A percentile compares a stretch with the other conserved stretches of the same genome.
These are phyloP conservation scores for Naganishia kalamii DNA, from an alignment of 768 basidiomycete species.

Conservation along the genomic window DNA sequence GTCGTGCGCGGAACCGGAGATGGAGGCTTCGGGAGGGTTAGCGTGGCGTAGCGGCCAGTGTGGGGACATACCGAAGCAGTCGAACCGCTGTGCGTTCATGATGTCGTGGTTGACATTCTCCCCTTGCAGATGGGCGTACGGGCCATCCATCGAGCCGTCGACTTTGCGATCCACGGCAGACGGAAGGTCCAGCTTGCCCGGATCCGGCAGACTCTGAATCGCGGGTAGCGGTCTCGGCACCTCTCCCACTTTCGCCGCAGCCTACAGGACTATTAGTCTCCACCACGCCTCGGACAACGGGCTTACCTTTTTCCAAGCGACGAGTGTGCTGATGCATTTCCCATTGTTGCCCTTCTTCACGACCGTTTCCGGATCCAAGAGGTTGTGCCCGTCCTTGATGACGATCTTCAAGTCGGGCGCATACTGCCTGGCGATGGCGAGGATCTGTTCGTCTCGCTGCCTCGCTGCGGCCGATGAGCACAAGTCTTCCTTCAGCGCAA, in stretches of 20 bases:
- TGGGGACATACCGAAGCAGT: conserved; percentile 36
- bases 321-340: conserved; percentile 43
- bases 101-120: conserved; percentile 27
- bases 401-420: conserved; percentile 35
- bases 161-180: not conserved
- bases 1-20: conserved; percentile 38
- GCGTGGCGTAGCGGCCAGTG: not conserved
- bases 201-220: conserved; percentile 36
- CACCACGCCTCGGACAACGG: not conserved
- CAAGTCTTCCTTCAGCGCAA: not conserved
- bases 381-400: conserved; percentile 44
- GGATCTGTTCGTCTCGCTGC: conserved; percentile 40
- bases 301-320: conserved; percentile 43
- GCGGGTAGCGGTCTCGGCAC: conserved; percentile 32
- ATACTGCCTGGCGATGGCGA: conserved; percentile 24
- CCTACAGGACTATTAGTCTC: conserved; percentile 23
- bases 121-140: conserved; percentile 17
- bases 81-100: conserved; percentile 14
- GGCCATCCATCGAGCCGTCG: conserved; percentile 22
- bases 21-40: conserved; percentile 27
- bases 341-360: conserved; percentile 37
- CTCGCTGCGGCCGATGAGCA: not conserved
- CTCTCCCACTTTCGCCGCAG: conserved; percentile 35
- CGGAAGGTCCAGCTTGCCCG: conserved; percentile 31
- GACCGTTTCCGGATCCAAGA: conserved; percentile 44